These are phyloP conservation scores for Phanerochaete sordida DNA, from an alignment of 768 basidiomycete genomes.

Conservation along the genomic window DNA sequence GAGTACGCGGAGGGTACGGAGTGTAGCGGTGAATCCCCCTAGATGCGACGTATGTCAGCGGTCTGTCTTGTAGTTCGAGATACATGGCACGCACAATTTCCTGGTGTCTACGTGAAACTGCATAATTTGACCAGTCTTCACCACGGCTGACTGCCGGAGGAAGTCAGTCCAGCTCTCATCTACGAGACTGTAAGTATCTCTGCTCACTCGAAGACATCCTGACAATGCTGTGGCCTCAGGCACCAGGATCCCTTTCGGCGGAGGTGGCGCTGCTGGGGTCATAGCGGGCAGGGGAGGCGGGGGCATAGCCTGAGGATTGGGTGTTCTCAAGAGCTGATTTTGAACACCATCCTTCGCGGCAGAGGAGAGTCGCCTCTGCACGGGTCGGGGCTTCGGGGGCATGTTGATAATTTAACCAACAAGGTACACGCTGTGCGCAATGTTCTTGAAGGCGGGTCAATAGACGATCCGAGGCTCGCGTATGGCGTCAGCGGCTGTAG, in stretches of 20 bases:
- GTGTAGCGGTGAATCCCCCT: constrained; percentile 56
- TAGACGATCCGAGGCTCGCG: background rate
- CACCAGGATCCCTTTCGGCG: constrained; percentile 45
- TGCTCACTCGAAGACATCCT: constrained; percentile 58
- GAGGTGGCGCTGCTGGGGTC: constrained; percentile 54
- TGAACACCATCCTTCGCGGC: constrained; percentile 30
- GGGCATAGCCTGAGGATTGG: constrained; percentile 5
- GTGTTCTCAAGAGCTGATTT: constrained; percentile 18
- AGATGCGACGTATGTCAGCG: background rate
- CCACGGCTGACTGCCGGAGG: constrained; percentile 62
- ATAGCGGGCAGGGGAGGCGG: constrained; percentile 21
- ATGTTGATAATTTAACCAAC: constrained; percentile 25
- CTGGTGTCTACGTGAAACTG: constrained; percentile 63
- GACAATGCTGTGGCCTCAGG: constrained; percentile 62
- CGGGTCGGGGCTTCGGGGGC: constrained; percentile 42
- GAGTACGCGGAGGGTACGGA: constrained; percentile 58
- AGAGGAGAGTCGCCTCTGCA: constrained; percentile 27
- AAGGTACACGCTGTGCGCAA: background rate
- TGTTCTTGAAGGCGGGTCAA: background rate
- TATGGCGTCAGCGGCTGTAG: background rate
- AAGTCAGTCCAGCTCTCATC: too few relatives aligned
- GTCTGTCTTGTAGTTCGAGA: background rate
- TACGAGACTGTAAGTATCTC: too few relatives aligned
- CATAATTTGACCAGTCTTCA: constrained; percentile 71
- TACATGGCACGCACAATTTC: constrained; percentile 49